Conservation (phyloP, 139 green algal genomes). For the Micromonas pusilla region DNA sequence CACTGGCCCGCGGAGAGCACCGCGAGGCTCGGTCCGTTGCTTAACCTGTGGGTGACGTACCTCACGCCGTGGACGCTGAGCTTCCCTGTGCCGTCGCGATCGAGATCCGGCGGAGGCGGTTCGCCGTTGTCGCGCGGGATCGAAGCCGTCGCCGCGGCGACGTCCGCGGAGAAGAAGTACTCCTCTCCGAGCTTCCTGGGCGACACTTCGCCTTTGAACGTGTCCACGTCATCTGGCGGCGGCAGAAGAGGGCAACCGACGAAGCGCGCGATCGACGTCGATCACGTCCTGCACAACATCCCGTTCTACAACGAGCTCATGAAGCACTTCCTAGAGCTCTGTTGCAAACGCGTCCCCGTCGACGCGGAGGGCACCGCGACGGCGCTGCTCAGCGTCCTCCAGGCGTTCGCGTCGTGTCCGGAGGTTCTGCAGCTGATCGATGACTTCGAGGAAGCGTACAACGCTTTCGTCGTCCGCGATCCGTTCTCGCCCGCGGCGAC, state of each 20-base stretch:
- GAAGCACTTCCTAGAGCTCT: constrained; percentile 24
- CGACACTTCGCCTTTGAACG: not conserved
- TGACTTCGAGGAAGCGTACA: constrained; percentile 1
- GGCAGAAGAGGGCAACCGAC: too few species aligned
- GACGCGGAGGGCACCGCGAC: constrained; percentile 17
- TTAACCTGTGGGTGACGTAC: constrained; percentile 15
- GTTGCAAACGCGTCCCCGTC: constrained; percentile 16
- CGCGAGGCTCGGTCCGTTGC: not conserved
- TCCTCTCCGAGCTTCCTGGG: not conserved
- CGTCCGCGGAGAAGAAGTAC: not conserved
- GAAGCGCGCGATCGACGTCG: not conserved
- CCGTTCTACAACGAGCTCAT: constrained; percentile 23
- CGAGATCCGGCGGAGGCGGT: not conserved
- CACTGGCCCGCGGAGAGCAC: constrained; percentile 9
- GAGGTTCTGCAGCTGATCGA: not conserved
- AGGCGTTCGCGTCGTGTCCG: not conserved
- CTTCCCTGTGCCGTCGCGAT: not conserved
- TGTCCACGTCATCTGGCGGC: not conserved
- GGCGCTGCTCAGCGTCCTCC: not conserved
- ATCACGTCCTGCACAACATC: constrained; percentile 11
- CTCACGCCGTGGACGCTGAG: not conserved
- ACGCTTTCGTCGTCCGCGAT: not conserved
- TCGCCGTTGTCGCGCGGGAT: not conserved
- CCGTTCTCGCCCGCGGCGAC: not conserved
- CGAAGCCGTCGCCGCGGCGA: not conserved